Evolutionary conservation across 257 asterid genomes (phyloP), one percentile per base, ranked within the genome.

Genomic region (Solanum sparsipilum): DNA sequence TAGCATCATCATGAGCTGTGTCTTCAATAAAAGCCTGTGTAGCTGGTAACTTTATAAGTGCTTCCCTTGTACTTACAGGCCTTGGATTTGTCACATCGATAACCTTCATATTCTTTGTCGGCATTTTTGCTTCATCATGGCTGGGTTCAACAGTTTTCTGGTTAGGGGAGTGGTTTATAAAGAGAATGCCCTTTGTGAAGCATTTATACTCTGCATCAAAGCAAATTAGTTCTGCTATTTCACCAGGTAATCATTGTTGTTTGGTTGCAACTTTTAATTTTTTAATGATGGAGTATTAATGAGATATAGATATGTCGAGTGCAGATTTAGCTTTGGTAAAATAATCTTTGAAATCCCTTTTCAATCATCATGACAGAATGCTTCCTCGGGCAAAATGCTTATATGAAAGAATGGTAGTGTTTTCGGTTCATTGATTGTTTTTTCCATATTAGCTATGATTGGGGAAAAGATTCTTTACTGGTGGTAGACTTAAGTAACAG

Each of bases 111-210:
- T 94, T 96, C 94, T 93, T 93, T 88, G 90, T 96, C 65, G 99
- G 99, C 87, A 65, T 96, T 85, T 96, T 96, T 91, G 98, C 97
- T 91, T 96, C 99, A 34, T 96, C 99, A 27, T 96, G 99, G 98
- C 39, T 96, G 92, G 99, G 99, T 82, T 88, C 97, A 78, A 96
- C 99, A 23, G 96, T 96, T 76, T 96, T 95, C 94, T 94, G 94
- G 97, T 73, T 96, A 46, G 99, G 99, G 78, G 99, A 96, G 90
- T 96, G 95, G 96, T 93, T 96, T 91, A 96, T 96, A 87, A 94
- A 95, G 90, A 90, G 96, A 85, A 96, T 96, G 99, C 99, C 99
- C 79, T 96, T 96, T 85, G 92, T 96, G 70, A 94, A 88, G 87
- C 98, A 96, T 92, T 86, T 96, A 86, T 95, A 96, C 83, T 95